Evolutionary conservation across 2,329 filamentous ascomycete species (phyloP), one percentile per base, ranked within the genome.

Genomic region (Helotiales sp.): DNA sequence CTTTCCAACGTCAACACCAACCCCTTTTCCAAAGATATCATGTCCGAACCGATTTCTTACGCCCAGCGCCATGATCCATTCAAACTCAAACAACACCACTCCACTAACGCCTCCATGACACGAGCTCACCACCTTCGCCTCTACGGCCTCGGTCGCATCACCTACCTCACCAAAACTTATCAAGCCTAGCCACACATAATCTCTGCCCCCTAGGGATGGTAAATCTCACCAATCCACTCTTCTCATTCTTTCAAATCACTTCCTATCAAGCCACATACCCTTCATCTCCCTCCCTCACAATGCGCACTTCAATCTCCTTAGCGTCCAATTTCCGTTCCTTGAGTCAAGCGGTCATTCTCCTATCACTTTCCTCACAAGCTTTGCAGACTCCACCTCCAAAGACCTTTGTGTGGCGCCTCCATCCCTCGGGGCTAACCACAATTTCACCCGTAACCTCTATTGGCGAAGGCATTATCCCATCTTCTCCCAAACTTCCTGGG

Each of bases 371-470:
- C 51, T 60, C 47, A 44, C 65, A 67, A 2, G 64, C 64, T 30
- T 52, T 49, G 38, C 65, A 67, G 2, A 67, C 65, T 3, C 65
- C 64, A 13, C 65, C 65, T 2, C 65, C 65, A 52, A 66, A 67
- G 15, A 67, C 65, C 25, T 60, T 54, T 15, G 65, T 67, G 38
- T 67, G 65, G 46, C 65, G 48, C 25, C 61, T 52, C 65, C 65
- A 67, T 22, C 59, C 61, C 17, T 66, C 61, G 3, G 40, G 40
- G 3, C 36, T 59, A 19, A 59, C 56, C 4, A 66, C 49, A 44
- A 67, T 62, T 49, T 67, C 65, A 2, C 64, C 65, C 7, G 42
- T 50, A 8, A 67, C 55, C 10, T 63, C 57, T 10, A 57, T 31
- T 47, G 9, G 9, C 15, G 9, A 9, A 9, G 9, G 9, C 15